phyloP scores from a whole-genome alignment of 768 basidiomycete species.

The Pleurotus djamor region DNA sequence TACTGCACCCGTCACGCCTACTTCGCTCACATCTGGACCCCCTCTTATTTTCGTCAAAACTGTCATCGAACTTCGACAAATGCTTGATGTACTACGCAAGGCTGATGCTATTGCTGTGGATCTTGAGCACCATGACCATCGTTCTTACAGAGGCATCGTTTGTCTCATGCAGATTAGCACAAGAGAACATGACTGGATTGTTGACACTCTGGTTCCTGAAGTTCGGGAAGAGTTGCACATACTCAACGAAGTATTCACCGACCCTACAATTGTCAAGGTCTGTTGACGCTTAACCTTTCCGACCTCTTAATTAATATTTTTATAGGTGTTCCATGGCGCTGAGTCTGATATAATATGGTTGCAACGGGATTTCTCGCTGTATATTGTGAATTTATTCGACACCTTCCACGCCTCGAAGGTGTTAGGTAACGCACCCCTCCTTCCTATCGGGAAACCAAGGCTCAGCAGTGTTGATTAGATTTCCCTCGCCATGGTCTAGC shows the following conservation, averaged over 20 bases:
- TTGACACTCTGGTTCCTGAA: slow-evolving; percentile 66
- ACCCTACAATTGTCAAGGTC: slow-evolving; percentile 86
- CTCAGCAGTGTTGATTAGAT: slow-evolving; percentile 38
- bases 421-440: slow-evolving; percentile 46
- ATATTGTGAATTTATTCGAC: slow-evolving; percentile 95
- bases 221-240: slow-evolving; percentile 73
- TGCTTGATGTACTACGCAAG: slow-evolving; percentile 66
- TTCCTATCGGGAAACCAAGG: not conserved
- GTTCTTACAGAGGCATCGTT: slow-evolving; percentile 83
- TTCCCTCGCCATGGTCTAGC: slow-evolving; percentile 85
- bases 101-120: slow-evolving; percentile 89
- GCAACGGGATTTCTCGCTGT: slow-evolving; percentile 93
- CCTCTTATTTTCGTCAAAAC: slow-evolving; percentile 75
- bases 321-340: slow-evolving; percentile 90
- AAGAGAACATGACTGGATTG: slow-evolving; percentile 79
- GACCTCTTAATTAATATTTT: not conserved
- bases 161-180: slow-evolving; percentile 94
- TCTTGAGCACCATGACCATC: slow-evolving; percentile 89
- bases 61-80: slow-evolving; percentile 45
- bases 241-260: slow-evolving; percentile 81
- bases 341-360: slow-evolving; percentile 95
- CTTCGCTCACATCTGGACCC: slow-evolving; percentile 60
- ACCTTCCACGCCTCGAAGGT: slow-evolving; percentile 93
- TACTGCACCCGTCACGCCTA: slow-evolving; percentile 42
- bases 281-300: not conserved